A percentile compares a stretch with the other conserved stretches of the same genome.
These are phyloP conservation scores for Annulohypoxylon maeteangense DNA, from an alignment of 495 filamentous ascomycete species.

Conservation along the genomic window DNA sequence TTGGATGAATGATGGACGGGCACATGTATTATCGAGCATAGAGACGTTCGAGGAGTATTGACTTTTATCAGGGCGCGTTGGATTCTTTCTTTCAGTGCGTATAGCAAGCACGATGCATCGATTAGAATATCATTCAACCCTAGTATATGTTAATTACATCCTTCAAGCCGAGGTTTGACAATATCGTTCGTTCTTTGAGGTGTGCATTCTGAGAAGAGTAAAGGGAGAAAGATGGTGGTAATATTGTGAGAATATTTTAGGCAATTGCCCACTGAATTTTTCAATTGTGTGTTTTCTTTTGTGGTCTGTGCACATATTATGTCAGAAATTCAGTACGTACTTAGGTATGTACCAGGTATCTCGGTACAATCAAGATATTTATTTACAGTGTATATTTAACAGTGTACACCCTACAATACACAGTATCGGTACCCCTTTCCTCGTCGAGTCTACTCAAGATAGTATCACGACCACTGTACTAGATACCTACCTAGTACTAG, in stretches of 20 bases:
- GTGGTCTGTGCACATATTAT: constrained; percentile 30
- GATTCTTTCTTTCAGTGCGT: constrained; percentile 16
- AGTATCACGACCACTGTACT: not conserved
- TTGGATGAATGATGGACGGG: constrained; percentile 6
- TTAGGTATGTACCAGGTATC: too few relatives aligned
- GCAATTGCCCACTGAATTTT: constrained; percentile 5
- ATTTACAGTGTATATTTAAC: not conserved
- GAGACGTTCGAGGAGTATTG: constrained; percentile 13
- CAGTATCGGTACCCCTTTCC: not conserved
- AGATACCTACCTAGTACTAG: too few relatives aligned
- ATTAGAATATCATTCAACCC: constrained; percentile 20
- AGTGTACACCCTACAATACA: too few relatives aligned
- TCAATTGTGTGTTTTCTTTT: constrained; percentile 16
- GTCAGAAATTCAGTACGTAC: not conserved
- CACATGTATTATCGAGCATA: constrained; percentile 8
- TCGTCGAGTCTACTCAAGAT: not conserved
- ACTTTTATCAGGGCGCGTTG: constrained; percentile 14
- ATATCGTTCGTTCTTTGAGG: not conserved
- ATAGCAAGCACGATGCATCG: constrained; percentile 14
- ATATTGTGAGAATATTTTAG: constrained; percentile 15
- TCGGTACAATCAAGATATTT: not conserved
- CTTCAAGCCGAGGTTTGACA: not conserved
- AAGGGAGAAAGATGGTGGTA: constrained; percentile 1
- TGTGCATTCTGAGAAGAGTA: not conserved
- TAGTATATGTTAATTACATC: constrained; percentile 13